A percentile compares a stretch with the other conserved stretches of the same genome.
Evolutionary conservation across 495 filamentous ascomycete genomes (phyloP).

Genomic region (Lichenothelia convexa): DNA sequence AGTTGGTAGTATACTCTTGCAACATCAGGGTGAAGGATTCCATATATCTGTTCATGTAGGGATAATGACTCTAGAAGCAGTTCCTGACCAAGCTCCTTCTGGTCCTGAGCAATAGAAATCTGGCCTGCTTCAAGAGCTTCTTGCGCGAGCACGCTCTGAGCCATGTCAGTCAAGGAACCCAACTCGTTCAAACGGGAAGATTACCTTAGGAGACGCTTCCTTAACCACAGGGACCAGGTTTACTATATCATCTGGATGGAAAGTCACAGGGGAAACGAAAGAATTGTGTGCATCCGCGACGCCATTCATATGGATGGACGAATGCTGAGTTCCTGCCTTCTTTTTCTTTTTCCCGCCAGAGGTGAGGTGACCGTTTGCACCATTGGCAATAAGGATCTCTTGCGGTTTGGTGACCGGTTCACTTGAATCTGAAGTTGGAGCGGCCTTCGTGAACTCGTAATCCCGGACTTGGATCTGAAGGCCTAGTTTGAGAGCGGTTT

Average conservation of each 20-base stretch:
- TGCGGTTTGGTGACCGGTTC: slow-evolving; percentile 13
- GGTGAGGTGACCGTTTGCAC: slow-evolving; percentile 26
- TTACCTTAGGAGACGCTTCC: slow-evolving; percentile 58
- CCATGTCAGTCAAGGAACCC: slow-evolving; percentile 1
- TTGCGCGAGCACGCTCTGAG: slow-evolving; percentile 63
- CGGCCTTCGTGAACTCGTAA: slow-evolving; percentile 45
- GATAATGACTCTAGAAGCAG: slow-evolving; percentile 88
- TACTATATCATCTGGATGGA: slow-evolving; percentile 67
- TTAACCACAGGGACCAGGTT: slow-evolving; percentile 89
- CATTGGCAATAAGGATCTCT: slow-evolving; percentile 21
- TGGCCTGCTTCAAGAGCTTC: slow-evolving; percentile 90
- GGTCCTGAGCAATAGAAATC: slow-evolving; percentile 81
- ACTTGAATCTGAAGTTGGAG: slow-evolving; percentile 8
- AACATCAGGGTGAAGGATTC: slow-evolving; percentile 91
- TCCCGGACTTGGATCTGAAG: slow-evolving; percentile 72
- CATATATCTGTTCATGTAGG: slow-evolving; percentile 97
- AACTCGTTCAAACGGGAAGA: not conserved
- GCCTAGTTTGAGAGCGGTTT: slow-evolving; percentile 76
- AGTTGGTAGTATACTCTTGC: slow-evolving; percentile 86
- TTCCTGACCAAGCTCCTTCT: slow-evolving; percentile 92
- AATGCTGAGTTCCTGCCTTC: slow-evolving; percentile 45
- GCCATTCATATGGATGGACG: slow-evolving; percentile 31
- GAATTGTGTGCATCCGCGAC: slow-evolving; percentile 29
- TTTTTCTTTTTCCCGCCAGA: slow-evolving; percentile 57
- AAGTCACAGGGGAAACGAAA: slow-evolving; percentile 50